Conservation (phyloP, 768 basidiomycete genomes). For the Amanita pallidorosea region DNA sequence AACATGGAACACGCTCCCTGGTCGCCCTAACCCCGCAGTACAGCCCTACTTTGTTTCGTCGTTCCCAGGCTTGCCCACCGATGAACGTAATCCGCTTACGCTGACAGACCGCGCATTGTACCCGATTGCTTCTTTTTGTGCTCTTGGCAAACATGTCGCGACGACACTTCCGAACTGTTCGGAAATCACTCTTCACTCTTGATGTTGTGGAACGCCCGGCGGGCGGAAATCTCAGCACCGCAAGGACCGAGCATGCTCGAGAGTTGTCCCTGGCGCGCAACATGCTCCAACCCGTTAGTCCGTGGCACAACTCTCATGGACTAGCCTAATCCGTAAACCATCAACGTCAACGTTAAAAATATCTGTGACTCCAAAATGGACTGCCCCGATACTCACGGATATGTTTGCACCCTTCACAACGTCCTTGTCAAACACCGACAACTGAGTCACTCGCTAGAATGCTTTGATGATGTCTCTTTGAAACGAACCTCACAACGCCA, state of each 20-base stretch:
- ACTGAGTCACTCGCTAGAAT: background rate
- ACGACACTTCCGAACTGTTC: background rate
- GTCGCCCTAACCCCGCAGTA: too few relatives aligned
- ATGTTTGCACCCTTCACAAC: background rate
- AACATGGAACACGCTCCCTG: too few relatives aligned
- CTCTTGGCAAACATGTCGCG: background rate
- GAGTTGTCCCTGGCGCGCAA: background rate
- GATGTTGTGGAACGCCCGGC: background rate
- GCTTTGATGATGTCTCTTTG: too few relatives aligned
- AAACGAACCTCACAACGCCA: too few relatives aligned
- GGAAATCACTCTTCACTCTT: background rate
- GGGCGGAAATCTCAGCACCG: background rate
- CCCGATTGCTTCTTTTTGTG: background rate
- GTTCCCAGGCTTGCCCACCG: background rate
- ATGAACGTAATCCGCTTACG: background rate
- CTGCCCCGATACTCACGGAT: background rate
- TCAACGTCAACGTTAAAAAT: background rate
- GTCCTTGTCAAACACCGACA: background rate
- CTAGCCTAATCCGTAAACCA: background rate
- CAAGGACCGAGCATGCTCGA: background rate
- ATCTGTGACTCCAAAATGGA: background rate
- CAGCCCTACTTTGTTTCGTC: too few relatives aligned
- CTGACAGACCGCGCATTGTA: background rate
- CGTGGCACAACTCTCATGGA: background rate
- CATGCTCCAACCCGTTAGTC: background rate